Percentiles rank a stretch among this genome's conserved stretches.
These are phyloP conservation scores for Penicillium frequentans DNA, from an alignment of 2,329 filamentous ascomycete genomes.

Conservation along the genomic window DNA sequence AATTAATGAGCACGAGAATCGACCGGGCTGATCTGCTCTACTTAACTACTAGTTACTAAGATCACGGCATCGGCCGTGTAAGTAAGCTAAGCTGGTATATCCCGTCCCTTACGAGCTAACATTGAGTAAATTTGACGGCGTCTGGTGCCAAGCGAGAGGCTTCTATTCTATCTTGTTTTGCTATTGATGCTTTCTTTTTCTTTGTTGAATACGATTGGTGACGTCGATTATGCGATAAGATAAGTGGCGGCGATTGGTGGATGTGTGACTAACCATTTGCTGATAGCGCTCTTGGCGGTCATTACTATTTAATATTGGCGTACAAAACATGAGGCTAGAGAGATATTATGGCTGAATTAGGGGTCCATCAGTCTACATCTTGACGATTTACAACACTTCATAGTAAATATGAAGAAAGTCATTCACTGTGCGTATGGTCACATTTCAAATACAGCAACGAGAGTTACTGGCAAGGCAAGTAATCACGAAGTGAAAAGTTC, in stretches of 20 bases:
- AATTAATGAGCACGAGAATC: not conserved
- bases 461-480: too few species aligned
- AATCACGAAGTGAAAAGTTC: too few species aligned
- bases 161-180: slow-evolving; percentile 9
- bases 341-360: too few species aligned
- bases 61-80: not conserved
- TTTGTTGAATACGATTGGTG: slow-evolving; percentile 6
- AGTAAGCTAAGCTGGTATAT: not conserved
- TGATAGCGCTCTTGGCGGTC: slow-evolving; percentile 26
- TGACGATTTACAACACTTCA: too few species aligned
- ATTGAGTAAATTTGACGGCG: not conserved
- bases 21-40: not conserved
- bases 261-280: slow-evolving; percentile 23
- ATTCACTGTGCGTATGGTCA: too few species aligned
- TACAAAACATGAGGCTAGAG: too few species aligned
- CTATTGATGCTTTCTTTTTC: not conserved
- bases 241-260: slow-evolving; percentile 25
- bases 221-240: slow-evolving; percentile 30
- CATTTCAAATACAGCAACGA: too few species aligned
- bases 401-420: too few species aligned
- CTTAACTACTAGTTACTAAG: not conserved
- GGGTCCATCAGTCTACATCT: too few species aligned
- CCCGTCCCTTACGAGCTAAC: not conserved
- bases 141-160: not conserved
- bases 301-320: not conserved